Percentiles rank a stretch among this genome's conserved stretches.
Evolutionary conservation across 768 basidiomycete species (phyloP).

Genomic region (Collybia sordida): DNA sequence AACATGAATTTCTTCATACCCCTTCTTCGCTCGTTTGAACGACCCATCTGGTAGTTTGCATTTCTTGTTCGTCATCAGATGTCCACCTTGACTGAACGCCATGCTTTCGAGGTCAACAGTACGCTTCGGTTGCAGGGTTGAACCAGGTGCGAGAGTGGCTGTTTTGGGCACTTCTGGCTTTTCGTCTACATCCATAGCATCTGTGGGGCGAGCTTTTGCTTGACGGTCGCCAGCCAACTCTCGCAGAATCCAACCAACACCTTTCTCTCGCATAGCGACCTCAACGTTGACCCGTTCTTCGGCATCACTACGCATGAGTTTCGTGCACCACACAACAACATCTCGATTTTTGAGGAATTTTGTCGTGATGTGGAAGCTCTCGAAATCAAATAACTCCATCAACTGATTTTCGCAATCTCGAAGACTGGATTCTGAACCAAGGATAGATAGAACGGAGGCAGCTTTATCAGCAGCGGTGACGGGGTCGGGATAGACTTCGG

Average conservation of each 20-base stretch:
- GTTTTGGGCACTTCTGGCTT: slow-evolving; percentile 71
- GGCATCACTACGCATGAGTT: slow-evolving; percentile 84
- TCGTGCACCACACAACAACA: slow-evolving; percentile 96
- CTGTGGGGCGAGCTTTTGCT: slow-evolving; percentile 43
- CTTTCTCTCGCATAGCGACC: slow-evolving; percentile 98
- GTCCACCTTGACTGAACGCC: slow-evolving; percentile 96
- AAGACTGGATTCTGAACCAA: slow-evolving; percentile 81
- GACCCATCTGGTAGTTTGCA: slow-evolving; percentile 97
- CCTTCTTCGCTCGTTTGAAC: slow-evolving; percentile 94
- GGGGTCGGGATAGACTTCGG: slow-evolving; percentile 90
- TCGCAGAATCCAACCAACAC: slow-evolving; percentile 92
- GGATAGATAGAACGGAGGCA: slow-evolving; percentile 75
- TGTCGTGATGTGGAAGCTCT: slow-evolving; percentile 86
- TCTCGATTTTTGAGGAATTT: slow-evolving; percentile 95
- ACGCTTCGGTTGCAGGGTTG: slow-evolving; percentile 80
- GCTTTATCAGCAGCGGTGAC: slow-evolving; percentile 94
- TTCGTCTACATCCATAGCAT: slow-evolving; percentile 82
- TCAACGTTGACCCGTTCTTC: slow-evolving; percentile 92
- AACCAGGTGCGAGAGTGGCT: slow-evolving; percentile 85
- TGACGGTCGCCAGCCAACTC: slow-evolving; percentile 84
- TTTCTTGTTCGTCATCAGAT: slow-evolving; percentile 99
- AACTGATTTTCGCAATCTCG: slow-evolving; percentile 95
- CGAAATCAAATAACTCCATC: slow-evolving; percentile 95
- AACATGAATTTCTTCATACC: slow-evolving; percentile 97
- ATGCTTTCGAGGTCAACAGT: slow-evolving; percentile 89